Conservation (phyloP, 2,329 filamentous ascomycete species). For the Aspergillus pseudoterreus region DNA sequence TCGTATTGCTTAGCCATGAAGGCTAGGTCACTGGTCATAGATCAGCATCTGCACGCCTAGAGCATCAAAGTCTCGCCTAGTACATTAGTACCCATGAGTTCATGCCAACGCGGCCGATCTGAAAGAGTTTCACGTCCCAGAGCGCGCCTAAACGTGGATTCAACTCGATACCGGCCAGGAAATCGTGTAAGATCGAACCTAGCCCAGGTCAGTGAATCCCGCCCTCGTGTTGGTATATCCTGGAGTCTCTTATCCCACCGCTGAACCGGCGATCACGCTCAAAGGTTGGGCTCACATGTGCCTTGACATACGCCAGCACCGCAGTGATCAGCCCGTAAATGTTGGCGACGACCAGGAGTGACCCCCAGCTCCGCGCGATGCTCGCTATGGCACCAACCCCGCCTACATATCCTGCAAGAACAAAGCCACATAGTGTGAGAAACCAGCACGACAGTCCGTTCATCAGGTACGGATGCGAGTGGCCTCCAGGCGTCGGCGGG, state of each 20-base stretch:
- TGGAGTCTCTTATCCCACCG: neutral
- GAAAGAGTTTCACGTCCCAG: constrained; percentile 49
- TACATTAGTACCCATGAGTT: constrained; percentile 43
- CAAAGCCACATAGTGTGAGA: neutral
- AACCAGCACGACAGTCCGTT: neutral
- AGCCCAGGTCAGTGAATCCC: neutral
- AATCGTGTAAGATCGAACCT: constrained; percentile 38
- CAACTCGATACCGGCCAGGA: constrained; percentile 48
- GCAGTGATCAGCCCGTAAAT: neutral
- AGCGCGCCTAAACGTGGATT: constrained; percentile 42
- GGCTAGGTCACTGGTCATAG: constrained; percentile 3
- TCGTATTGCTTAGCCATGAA: constrained; percentile 3
- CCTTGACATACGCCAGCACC: neutral
- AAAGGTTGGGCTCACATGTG: neutral
- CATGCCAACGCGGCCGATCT: constrained; percentile 48
- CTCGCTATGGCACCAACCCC: neutral
- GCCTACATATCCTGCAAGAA: neutral
- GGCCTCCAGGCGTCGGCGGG: neutral
- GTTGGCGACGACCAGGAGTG: neutral
- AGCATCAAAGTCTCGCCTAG: neutral
- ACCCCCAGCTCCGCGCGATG: neutral
- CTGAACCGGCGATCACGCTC: neutral
- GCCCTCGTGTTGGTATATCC: neutral
- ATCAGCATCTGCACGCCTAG: neutral
- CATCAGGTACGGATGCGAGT: neutral